These are phyloP conservation scores for Helicostylum pulchrum DNA, from an alignment of 192 early-diverging fungal species.

Conservation along the genomic window DNA sequence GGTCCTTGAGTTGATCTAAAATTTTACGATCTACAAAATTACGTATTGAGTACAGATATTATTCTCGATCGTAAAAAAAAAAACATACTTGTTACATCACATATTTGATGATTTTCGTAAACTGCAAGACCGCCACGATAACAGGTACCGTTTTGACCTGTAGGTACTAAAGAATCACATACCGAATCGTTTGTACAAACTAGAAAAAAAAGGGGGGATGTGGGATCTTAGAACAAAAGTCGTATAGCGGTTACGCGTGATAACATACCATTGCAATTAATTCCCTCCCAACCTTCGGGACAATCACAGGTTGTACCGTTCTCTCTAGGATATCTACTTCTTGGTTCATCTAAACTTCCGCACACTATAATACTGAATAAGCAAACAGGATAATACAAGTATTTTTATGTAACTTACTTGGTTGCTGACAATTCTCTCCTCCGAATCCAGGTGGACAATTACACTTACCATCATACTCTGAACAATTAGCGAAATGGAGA, in stretches of 20 bases:
- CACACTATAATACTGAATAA: slow-evolving; percentile 53
- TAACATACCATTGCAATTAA: slow-evolving; percentile 82
- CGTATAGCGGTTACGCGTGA: neutral
- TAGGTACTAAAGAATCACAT: slow-evolving; percentile 64
- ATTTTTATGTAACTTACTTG: slow-evolving; percentile 44
- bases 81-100: slow-evolving; percentile 67
- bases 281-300: slow-evolving; percentile 86
- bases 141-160: slow-evolving; percentile 70
- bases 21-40: slow-evolving; percentile 50
- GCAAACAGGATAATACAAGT: neutral
- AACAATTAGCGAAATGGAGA: slow-evolving; percentile 71
- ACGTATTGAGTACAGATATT: neutral
- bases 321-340: slow-evolving; percentile 52
- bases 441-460: slow-evolving; percentile 76
- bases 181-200: slow-evolving; percentile 64
- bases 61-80: neutral
- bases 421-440: slow-evolving; percentile 70
- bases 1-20: slow-evolving; percentile 51
- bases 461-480: slow-evolving; percentile 70
- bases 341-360: slow-evolving; percentile 61
- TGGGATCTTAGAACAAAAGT: no score
- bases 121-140: slow-evolving; percentile 72
- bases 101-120: slow-evolving; percentile 65
- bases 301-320: slow-evolving; percentile 66
- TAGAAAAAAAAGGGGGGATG: slow-evolving; percentile 13